phyloP scores from a whole-genome alignment of 2,329 filamentous ascomycete genomes.

The Periconia digitata region DNA sequence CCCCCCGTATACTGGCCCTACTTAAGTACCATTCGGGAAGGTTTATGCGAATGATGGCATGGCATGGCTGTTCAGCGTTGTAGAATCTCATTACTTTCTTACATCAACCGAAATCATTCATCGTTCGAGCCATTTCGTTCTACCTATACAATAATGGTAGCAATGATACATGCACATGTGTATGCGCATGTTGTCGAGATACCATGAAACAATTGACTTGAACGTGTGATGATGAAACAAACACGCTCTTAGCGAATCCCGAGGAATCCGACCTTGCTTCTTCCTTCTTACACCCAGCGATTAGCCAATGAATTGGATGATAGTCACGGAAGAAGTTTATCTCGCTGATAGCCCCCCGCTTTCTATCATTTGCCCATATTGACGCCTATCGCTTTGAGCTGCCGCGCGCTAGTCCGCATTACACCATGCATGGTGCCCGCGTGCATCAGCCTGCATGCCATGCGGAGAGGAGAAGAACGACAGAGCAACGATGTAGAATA shows the following conservation, averaged over 20 bases:
- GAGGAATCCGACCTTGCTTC: background rate
- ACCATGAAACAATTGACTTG: too few relatives aligned
- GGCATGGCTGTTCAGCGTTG: background rate
- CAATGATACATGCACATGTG: background rate
- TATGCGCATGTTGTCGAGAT: background rate
- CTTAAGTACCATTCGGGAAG: background rate
- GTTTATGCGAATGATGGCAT: background rate
- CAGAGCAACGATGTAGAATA: too few relatives aligned
- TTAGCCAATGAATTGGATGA: too few relatives aligned
- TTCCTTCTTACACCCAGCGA: background rate
- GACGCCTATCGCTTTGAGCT: background rate
- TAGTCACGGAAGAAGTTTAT: background rate
- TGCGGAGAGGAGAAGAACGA: background rate
- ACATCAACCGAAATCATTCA: background rate
- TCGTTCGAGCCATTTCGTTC: too few relatives aligned
- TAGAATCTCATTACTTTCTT: background rate
- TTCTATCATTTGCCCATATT: background rate
- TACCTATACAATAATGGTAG: background rate
- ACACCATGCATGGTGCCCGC: background rate
- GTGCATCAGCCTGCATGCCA: background rate
- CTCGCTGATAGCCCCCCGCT: background rate
- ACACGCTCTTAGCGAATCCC: background rate
- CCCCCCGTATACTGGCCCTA: too few relatives aligned
- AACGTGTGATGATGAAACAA: too few relatives aligned
- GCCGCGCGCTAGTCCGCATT: background rate